Evolutionary conservation across 306 rosid genomes (phyloP), one percentile per base, ranked within the genome.

Genomic region (Nissolia schottii): DNA sequence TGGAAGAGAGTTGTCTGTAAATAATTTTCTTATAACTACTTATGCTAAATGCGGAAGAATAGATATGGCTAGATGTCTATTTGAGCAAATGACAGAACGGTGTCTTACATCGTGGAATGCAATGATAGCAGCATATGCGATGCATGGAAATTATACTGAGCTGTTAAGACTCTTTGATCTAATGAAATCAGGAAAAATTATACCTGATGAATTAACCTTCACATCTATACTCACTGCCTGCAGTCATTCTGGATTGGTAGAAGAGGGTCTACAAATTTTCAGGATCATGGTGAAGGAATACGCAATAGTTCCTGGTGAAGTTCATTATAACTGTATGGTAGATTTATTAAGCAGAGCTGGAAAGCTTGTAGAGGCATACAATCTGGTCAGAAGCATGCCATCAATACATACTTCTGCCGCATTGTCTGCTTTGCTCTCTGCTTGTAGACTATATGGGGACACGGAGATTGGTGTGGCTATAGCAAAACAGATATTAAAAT

Each of bases 321-420:
- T 73, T 64, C 89, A 85, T 77, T 80, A 74, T 66, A 78, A 67
- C 41, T 85, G 89, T 62, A 54, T 82, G 22, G 81, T 85, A 53
- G 89, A 85, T 77, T 74, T 85, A 60, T 70, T 85, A 62, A 82
- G 89, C 87, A 75, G 87, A 29, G 79, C 83, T 18, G 87, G 89
- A 38, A 55, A 35, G 29, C 81, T 85, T 70, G 69, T 49, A 31
- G 89, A 85, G 65, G 87, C 89, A 31, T 80, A 64, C 74, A 31
- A 70, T 70, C 70, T 85, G 80, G 77, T 80, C 40, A 70, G 75
- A 55, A 77, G 74, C 61, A 50, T 80, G 65, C 85, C 85, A 6
- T 32, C 79, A 40, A 50, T 45, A 34, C 71, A 55, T 20, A 51
- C 48, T 54, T 64, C 79, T 74, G 82, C 87, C 29, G 69, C 89